phyloP scores from a whole-genome alignment of 2,329 filamentous ascomycete species.

The Chaetomiaceae sp. region DNA sequence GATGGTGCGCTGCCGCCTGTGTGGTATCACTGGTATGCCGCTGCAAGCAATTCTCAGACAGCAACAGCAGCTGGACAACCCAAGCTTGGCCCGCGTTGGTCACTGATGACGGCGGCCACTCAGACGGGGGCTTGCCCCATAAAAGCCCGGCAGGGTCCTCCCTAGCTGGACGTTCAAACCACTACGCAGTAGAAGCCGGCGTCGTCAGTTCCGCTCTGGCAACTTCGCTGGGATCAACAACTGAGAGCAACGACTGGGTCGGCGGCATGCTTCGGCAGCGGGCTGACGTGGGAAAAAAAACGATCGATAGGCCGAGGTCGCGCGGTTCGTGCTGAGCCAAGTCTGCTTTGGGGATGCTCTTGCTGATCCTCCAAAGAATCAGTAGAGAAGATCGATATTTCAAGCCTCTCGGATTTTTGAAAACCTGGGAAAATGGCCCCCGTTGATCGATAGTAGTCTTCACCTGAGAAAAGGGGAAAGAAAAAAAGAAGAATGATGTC shows the following conservation, averaged over 20 bases:
- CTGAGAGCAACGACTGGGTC: slow-evolving; percentile 6
- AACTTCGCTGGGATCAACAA: neutral
- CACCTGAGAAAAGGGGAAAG: too few species aligned
- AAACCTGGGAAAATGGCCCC: too few species aligned
- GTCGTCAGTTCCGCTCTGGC: neutral
- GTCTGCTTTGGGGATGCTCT: neutral
- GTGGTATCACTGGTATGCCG: neutral
- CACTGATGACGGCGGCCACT: neutral
- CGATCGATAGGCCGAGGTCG: neutral
- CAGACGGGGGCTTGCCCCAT: slow-evolving; percentile 1
- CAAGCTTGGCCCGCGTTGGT: slow-evolving; percentile 4
- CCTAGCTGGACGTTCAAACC: slow-evolving; percentile 5
- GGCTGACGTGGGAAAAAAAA: slow-evolving; percentile 1
- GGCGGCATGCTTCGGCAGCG: neutral
- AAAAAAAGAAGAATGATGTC: too few species aligned
- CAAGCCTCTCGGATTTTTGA: too few species aligned
- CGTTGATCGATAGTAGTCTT: too few species aligned
- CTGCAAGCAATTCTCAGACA: neutral
- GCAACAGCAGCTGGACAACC: neutral
- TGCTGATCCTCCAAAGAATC: neutral
- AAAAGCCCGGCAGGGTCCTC: slow-evolving; percentile 4
- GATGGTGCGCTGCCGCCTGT: neutral
- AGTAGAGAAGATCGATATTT: too few species aligned
- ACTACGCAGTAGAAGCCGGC: too few species aligned
- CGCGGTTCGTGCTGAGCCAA: neutral